Conservation (phyloP, 2,329 filamentous ascomycete genomes). For the Neurospora sp. region DNA sequence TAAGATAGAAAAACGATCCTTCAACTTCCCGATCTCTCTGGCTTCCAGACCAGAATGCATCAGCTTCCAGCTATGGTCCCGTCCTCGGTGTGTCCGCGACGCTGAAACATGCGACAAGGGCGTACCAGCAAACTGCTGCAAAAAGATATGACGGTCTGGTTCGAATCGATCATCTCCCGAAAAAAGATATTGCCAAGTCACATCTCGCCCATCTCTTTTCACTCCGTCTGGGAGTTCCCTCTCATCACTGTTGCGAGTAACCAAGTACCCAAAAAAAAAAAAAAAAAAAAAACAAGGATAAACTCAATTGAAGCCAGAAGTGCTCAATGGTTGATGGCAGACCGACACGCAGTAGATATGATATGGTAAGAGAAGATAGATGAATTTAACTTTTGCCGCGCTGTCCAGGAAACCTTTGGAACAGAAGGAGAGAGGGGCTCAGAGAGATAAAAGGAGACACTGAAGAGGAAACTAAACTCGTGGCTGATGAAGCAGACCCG, state of each 20-base stretch:
- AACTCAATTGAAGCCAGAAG: neutral
- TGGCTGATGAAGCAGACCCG: neutral
- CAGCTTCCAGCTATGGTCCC: neutral
- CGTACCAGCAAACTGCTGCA: neutral
- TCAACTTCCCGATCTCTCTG: constrained; percentile 3
- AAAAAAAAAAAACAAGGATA: neutral
- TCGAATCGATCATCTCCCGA: neutral
- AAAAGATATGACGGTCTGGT: neutral
- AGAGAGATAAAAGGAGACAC: neutral
- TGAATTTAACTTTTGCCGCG: neutral
- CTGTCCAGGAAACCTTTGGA: neutral
- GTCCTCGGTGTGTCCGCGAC: neutral
- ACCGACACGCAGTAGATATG: neutral
- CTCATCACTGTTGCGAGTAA: neutral
- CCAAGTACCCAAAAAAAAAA: neutral
- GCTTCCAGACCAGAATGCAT: constrained; percentile 1
- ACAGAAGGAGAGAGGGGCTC: neutral
- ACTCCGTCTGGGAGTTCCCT: neutral
- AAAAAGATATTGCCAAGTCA: neutral
- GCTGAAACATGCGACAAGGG: neutral
- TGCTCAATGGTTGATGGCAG: neutral
- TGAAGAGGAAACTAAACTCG: neutral
- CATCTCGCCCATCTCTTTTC: neutral
- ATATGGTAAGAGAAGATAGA: neutral
- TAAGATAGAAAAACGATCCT: neutral